These are phyloP conservation scores for Buxus sempervirens DNA, from an alignment of 164 flowering plant species.

Conservation along the genomic window DNA sequence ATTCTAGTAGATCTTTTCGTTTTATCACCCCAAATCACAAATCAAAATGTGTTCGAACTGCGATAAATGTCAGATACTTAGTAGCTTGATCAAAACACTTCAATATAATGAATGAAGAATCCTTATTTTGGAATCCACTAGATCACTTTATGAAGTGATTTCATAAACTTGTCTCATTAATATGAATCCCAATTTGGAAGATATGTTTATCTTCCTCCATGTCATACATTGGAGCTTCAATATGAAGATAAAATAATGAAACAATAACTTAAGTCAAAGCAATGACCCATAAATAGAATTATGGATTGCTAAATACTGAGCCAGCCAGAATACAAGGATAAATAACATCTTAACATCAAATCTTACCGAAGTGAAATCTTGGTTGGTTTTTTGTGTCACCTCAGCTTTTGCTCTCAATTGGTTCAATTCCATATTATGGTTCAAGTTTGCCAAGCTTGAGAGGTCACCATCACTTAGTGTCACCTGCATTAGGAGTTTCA, in stretches of 20 bases:
- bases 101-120: not conserved
- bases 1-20: not conserved
- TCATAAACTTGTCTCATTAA: not conserved
- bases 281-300: not conserved
- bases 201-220: not conserved
- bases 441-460: conserved; percentile 73
- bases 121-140: not conserved
- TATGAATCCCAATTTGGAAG: not conserved
- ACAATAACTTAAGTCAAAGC: not conserved
- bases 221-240: no score
- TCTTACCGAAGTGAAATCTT: conserved; percentile 34
- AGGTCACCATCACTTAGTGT: conserved; percentile 81
- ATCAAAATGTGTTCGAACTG: not conserved
- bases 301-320: not conserved
- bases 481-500: conserved; percentile 45
- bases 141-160: not conserved
- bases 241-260: not conserved
- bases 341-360: not conserved
- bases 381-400: conserved; percentile 10
- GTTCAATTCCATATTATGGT: conserved; percentile 71
- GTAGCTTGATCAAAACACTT: not conserved
- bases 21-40: not conserved
- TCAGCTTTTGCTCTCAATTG: conserved; percentile 26
- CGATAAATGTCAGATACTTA: not conserved
- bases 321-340: no score